These are phyloP conservation scores for Wickerhamomyces queroliae DNA, from an alignment of 805 yeast species.

Conservation along the genomic window DNA sequence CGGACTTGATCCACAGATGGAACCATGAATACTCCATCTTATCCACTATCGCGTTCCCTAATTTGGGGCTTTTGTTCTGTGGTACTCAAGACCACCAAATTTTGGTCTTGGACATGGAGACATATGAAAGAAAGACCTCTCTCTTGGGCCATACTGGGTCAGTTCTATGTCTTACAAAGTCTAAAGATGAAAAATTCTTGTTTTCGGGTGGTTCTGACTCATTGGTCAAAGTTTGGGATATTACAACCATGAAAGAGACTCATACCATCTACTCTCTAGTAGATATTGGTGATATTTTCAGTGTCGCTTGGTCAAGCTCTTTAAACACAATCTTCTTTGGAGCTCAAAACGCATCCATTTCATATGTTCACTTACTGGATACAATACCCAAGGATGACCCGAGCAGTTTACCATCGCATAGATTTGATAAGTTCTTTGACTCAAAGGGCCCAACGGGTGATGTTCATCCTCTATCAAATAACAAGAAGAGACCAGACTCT, in stretches of 20 bases:
- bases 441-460: slow-evolving; percentile 81
- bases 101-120: slow-evolving; percentile 58
- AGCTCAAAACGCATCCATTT: slow-evolving; percentile 85
- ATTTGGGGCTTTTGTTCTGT: slow-evolving; percentile 58
- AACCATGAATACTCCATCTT: slow-evolving; percentile 64
- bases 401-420: slow-evolving; percentile 48
- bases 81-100: slow-evolving; percentile 89
- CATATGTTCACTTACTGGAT: slow-evolving; percentile 50
- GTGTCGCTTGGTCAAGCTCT: slow-evolving; percentile 62
- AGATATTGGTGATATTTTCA: slow-evolving; percentile 92
- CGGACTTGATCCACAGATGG: slow-evolving; percentile 65
- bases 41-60: slow-evolving; percentile 60
- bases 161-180: slow-evolving; percentile 62
- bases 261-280: slow-evolving; percentile 77
- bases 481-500: slow-evolving; percentile 1
- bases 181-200: slow-evolving; percentile 47
- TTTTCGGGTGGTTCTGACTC: slow-evolving; percentile 92
- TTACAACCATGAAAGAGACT: slow-evolving; percentile 39
- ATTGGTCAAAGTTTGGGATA: slow-evolving; percentile 78
- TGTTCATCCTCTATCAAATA: slow-evolving; percentile 9
- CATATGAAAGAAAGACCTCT: slow-evolving; percentile 49
- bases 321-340: slow-evolving; percentile 72
- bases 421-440: slow-evolving; percentile 84
- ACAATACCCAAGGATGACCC: slow-evolving; percentile 23
- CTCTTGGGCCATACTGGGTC: slow-evolving; percentile 65